These are phyloP conservation scores for Entomortierella chlamydospora DNA, from an alignment of 192 early-diverging fungal species.

Conservation along the genomic window DNA sequence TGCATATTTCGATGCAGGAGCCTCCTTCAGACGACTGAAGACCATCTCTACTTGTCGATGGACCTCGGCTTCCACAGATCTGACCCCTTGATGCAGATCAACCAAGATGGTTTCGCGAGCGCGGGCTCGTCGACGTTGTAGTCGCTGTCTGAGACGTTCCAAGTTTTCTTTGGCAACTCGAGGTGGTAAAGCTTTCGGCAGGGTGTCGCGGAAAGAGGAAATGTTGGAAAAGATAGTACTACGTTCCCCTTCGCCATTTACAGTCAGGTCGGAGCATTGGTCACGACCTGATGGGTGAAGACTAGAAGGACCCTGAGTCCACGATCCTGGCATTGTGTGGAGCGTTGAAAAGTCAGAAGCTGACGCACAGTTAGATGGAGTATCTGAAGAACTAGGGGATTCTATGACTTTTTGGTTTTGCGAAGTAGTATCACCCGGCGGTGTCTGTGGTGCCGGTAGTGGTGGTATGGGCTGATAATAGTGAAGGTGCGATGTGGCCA, in stretches of 20 bases:
- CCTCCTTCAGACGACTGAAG: slow-evolving; percentile 39
- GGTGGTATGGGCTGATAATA: neutral
- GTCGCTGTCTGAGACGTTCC: slow-evolving; percentile 6
- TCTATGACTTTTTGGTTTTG: too few species aligned
- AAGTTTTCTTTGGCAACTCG: slow-evolving; percentile 30
- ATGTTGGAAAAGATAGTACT: neutral
- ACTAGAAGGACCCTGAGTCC: too few species aligned
- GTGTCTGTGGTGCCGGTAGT: neutral
- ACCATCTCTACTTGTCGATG: slow-evolving; percentile 46
- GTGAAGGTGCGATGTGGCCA: too few species aligned
- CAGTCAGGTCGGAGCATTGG: too few species aligned
- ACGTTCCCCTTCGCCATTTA: too few species aligned
- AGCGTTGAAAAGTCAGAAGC: too few species aligned
- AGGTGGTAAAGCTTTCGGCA: neutral
- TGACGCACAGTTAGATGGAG: too few species aligned
- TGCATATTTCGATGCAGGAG: slow-evolving; percentile 27
- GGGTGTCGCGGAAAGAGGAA: neutral
- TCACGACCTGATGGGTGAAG: too few species aligned
- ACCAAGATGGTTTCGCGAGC: slow-evolving; percentile 30
- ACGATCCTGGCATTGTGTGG: too few species aligned
- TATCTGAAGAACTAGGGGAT: too few species aligned
- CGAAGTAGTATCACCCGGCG: neutral
- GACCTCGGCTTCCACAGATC: slow-evolving; percentile 26
- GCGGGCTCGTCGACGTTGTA: slow-evolving; percentile 28
- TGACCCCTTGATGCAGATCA: slow-evolving; percentile 44